phyloP scores from a whole-genome alignment of 306 rosid species.

The Fragaria iinumae region DNA sequence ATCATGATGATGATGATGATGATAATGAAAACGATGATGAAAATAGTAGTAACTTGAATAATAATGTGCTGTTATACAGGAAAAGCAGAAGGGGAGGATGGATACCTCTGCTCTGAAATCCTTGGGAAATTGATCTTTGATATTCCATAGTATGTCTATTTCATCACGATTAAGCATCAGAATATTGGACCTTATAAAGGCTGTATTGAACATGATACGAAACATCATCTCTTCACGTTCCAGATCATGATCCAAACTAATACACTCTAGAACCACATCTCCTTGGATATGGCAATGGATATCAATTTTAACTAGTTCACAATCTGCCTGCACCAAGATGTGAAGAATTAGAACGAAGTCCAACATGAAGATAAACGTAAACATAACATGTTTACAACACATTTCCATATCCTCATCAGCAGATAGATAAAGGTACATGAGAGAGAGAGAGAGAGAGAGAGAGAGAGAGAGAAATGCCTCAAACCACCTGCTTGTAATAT shows the following conservation, averaged over 20 bases:
- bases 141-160: conserved; percentile 77
- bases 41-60: background rate
- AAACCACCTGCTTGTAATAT: conserved; percentile 77
- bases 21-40: background rate
- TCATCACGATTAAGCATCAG: conserved; percentile 95
- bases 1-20: background rate
- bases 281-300: conserved; percentile 94
- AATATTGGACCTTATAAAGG: conserved; percentile 94
- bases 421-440: background rate
- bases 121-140: conserved; percentile 74
- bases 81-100: conserved; percentile 26
- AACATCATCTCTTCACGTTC: conserved; percentile 91
- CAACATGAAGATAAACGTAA: conserved; percentile 25
- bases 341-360: conserved; percentile 10
- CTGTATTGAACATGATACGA: conserved; percentile 94
- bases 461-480: conserved; percentile 14
- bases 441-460: conserved; percentile 28
- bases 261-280: conserved; percentile 94
- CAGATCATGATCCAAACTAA: conserved; percentile 73
- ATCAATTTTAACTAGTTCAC: conserved; percentile 89
- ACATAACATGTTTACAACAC: conserved; percentile 14
- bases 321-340: conserved; percentile 64
- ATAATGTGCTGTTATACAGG: conserved; percentile 19
- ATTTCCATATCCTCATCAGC: conserved; percentile 1
- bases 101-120: conserved; percentile 94